phyloP scores from a whole-genome alignment of 805 yeast species.

The Kregervanrija pseudodelftensis region DNA sequence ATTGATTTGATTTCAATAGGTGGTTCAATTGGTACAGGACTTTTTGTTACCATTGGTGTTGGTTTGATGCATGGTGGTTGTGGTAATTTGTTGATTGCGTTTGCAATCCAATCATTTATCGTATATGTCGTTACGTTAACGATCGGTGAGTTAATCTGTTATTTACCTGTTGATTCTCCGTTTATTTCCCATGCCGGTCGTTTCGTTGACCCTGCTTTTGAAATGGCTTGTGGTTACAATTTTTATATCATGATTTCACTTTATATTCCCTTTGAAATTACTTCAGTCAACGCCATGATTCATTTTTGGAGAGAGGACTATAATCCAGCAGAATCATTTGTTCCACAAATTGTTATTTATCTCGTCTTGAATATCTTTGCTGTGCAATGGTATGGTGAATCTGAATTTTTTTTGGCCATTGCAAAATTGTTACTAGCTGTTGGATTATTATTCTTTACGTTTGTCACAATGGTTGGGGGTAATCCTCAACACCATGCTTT shows the following conservation, averaged over 20 bases:
- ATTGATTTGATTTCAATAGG: constrained; percentile 72
- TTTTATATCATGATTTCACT: constrained; percentile 69
- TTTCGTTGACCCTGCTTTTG: constrained; percentile 66
- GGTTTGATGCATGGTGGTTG: constrained; percentile 48
- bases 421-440: constrained; percentile 49
- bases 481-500: constrained; percentile 33
- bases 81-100: constrained; percentile 52
- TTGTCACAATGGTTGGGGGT: constrained; percentile 40
- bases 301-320: constrained; percentile 76
- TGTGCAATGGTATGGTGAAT: constrained; percentile 68
- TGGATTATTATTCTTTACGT: constrained; percentile 34
- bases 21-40: constrained; percentile 37
- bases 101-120: constrained; percentile 63
- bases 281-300: constrained; percentile 68
- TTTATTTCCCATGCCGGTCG: constrained; percentile 66
- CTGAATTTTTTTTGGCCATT: constrained; percentile 70
- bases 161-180: constrained; percentile 67
- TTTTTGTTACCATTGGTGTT: constrained; percentile 33
- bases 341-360: constrained; percentile 56
- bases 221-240: constrained; percentile 71
- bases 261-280: constrained; percentile 73
- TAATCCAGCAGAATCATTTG: constrained; percentile 60
- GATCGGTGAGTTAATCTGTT: constrained; percentile 72
- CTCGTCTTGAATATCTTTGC: constrained; percentile 61
- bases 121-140: constrained; percentile 57